Evolutionary conservation across 768 basidiomycete genomes (phyloP), one percentile per base, ranked within the genome.

Genomic region (Trametes cingulata): DNA sequence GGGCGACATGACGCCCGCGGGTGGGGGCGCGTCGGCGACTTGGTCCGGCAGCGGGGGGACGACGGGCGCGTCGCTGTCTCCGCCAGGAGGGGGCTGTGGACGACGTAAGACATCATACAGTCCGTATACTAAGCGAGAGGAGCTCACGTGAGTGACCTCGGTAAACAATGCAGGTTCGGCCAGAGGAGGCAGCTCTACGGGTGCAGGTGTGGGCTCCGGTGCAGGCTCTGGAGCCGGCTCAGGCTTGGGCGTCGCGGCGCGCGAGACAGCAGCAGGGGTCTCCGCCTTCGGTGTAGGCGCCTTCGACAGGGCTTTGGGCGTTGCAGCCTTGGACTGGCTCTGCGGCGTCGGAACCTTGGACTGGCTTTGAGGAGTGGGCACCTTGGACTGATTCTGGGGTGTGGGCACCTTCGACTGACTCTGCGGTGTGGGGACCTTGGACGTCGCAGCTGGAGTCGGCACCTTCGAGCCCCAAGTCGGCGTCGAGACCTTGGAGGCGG

Each of bases 401-500:
- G 29, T 33, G 10, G 29, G 29, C 6, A 33, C 29, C 29, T 63
- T 63, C 2, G 62, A 63, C 46, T 48, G 55, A 15, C 55, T 56
- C 46, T 56, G 60, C 8, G 67, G 64, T 13, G 67, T 64, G 19
- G 66, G 56, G 10, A 52, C 56, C 43, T 62, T 63, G 25, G 65
- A 66, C 3, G 35, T 40, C 6, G 39, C 50, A 4, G 50, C 50
- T 3, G 50, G 35, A 2, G 19, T 51, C 20, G 37, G 37, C 12
- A 37, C 55, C 25, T 56, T 61, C 41, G 60, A 58, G 33, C 47
- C 49, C 50, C 52, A 62, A 19, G 60, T 60, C 1, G 68, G 66
- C 9, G 68, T 67, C 15, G 68, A 48, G 1, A 56, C 60, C 42
- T 66, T 68, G 24, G 64, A 63, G n/a, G 48, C 39, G 7, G 58